Conservation (phyloP, 2,329 filamentous ascomycete species). For the Ambrosiella xylebori region DNA sequence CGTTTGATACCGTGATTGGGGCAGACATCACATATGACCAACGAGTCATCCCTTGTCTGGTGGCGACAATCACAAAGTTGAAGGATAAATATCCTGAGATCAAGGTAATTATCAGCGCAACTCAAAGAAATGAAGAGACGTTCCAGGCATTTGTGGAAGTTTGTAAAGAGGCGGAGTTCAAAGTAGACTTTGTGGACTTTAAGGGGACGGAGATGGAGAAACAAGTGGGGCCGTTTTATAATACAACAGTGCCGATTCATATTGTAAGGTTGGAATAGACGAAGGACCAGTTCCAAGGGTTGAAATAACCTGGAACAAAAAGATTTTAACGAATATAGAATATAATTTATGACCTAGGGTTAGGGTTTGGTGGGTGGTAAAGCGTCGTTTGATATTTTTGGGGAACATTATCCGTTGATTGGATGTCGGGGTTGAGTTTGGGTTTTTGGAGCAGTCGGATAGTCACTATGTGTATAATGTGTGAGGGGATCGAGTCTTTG, state of each 20-base stretch:
- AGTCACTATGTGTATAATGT: no score
- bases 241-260: conserved; percentile 39
- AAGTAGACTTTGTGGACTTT: conserved; percentile 27
- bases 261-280: conserved; percentile 20
- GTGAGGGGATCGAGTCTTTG: no score
- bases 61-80: conserved; percentile 46
- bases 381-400: no score
- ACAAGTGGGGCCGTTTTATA: conserved; percentile 49
- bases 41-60: conserved; percentile 42
- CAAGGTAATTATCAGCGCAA: conserved; percentile 49
- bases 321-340: not conserved
- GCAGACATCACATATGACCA: conserved; percentile 67
- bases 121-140: conserved; percentile 53
- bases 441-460: no score
- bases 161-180: conserved; percentile 33
- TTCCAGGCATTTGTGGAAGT: conserved; percentile 45
- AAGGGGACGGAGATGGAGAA: conserved; percentile 21
- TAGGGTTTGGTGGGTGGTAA: no score
- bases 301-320: not conserved
- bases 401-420: no score
- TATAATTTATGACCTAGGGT: no score
- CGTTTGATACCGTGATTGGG: conserved; percentile 49
- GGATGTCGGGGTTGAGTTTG: no score
- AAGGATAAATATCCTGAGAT: conserved; percentile 38
- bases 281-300: no score